Conservation (phyloP, 139 green algal species). For the Eudorina sp. region DNA sequence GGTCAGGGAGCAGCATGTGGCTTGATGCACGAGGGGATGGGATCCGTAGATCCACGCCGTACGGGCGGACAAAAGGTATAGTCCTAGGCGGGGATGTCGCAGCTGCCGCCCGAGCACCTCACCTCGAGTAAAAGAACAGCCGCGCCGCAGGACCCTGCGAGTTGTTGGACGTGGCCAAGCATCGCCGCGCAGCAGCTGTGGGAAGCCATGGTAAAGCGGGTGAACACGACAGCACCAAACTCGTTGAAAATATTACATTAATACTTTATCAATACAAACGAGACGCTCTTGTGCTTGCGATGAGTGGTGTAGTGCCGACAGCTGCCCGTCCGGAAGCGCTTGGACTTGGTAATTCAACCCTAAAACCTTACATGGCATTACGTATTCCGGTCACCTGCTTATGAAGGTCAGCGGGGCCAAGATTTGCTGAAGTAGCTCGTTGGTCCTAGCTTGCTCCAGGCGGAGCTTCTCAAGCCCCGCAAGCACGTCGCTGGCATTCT, state of each 20-base stretch:
- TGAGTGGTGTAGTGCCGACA: too few relatives aligned
- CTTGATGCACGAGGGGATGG: neutral
- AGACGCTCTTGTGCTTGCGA: too few relatives aligned
- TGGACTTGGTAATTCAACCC: too few relatives aligned
- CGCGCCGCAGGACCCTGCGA: neutral
- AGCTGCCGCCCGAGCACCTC: neutral
- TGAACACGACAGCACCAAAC: too few relatives aligned
- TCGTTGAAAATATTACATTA: too few relatives aligned
- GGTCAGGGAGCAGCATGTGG: neutral
- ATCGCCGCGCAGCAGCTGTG: neutral
- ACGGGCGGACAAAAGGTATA: neutral
- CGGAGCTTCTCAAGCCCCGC: neutral
- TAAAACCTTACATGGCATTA: neutral
- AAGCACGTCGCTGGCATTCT: neutral
- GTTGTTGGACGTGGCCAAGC: neutral
- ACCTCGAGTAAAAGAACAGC: neutral
- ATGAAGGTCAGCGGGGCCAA: neutral
- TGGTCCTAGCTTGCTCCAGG: neutral
- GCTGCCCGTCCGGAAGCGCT: too few relatives aligned
- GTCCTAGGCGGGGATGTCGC: neutral
- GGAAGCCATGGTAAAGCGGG: too few relatives aligned
- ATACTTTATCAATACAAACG: too few relatives aligned
- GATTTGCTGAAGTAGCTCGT: neutral
- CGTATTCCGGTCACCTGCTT: neutral
- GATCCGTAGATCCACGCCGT: neutral